Conservation (phyloP, 495 filamentous ascomycete species). For the Lineolata rhizophorae region DNA sequence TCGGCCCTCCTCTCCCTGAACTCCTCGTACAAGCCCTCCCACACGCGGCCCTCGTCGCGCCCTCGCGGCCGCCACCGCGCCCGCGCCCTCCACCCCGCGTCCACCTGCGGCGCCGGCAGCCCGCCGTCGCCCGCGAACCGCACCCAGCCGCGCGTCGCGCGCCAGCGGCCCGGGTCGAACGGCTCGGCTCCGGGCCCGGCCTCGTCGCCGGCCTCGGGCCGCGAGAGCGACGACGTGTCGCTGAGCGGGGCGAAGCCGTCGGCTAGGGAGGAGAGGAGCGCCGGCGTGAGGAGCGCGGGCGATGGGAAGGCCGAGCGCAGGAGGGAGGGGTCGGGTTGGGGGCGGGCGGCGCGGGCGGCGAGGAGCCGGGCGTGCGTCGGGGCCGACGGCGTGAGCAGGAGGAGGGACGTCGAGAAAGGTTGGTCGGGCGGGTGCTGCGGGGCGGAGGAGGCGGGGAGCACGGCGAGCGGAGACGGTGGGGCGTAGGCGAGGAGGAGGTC, state of each 20-base stretch:
- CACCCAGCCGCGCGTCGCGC: constrained; percentile 19
- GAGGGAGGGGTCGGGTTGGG: constrained; percentile 12
- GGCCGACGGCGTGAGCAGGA: constrained; percentile 15
- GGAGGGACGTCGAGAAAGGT: constrained; percentile 10
- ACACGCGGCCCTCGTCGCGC: constrained; percentile 21
- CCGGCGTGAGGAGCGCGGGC: constrained; percentile 10
- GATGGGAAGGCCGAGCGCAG: constrained; percentile 12
- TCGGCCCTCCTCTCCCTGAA: constrained; percentile 20
- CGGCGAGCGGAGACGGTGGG: constrained; percentile 7
- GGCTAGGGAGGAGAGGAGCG: constrained; percentile 9
- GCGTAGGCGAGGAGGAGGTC: constrained; percentile 22
- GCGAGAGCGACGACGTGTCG: constrained; percentile 5
- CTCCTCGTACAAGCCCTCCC: constrained; percentile 21
- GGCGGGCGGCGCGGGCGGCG: constrained; percentile 3
- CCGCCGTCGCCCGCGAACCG: constrained; percentile 22
- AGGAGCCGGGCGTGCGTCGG: constrained; percentile 7
- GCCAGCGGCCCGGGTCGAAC: constrained; percentile 20
- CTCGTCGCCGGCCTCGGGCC: too few relatives aligned
- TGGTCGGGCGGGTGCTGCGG: constrained; percentile 8
- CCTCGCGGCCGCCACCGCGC: constrained; percentile 17
- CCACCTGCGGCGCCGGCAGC: constrained; percentile 24
- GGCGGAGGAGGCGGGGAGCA: constrained; percentile 13
- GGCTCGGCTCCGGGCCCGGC: constrained; percentile 5
- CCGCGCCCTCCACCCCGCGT: constrained; percentile 16
- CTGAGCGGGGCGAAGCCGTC: constrained; percentile 5